These are phyloP conservation scores for Fagopyrum homotropicum DNA, from an alignment of 148 eudicot genomes.

Conservation along the genomic window DNA sequence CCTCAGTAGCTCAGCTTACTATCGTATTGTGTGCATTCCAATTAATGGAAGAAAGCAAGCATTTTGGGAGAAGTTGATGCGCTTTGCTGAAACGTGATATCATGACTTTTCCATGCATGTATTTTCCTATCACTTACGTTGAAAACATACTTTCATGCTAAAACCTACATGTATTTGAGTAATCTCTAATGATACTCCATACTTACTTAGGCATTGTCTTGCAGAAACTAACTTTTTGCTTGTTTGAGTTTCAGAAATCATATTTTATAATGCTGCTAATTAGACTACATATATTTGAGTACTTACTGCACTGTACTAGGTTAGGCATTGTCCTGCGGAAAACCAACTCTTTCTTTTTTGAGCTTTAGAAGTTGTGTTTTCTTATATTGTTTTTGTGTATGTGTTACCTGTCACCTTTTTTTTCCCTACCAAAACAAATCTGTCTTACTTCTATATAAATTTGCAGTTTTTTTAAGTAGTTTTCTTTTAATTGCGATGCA, in stretches of 20 bases:
- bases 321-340: background rate
- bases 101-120: background rate
- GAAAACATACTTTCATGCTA: background rate
- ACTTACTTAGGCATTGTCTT: too few species aligned
- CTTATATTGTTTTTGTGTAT: background rate
- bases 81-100: background rate
- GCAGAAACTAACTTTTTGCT: too few species aligned
- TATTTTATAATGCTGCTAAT: background rate
- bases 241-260: too few species aligned
- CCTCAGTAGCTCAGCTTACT: background rate
- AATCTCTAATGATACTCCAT: too few species aligned
- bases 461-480: background rate
- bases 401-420: background rate
- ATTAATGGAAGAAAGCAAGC: background rate
- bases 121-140: background rate
- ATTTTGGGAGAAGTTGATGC: background rate
- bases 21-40: background rate
- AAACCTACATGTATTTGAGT: background rate
- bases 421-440: too few species aligned
- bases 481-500: constrained; percentile 27
- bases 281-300: background rate
- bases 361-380: background rate
- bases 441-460: background rate
- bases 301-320: background rate
- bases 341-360: background rate